Evolutionary conservation across 139 green algal genomes (phyloP), one percentile per base, ranked within the genome.

Genomic region (Microglena sp.): DNA sequence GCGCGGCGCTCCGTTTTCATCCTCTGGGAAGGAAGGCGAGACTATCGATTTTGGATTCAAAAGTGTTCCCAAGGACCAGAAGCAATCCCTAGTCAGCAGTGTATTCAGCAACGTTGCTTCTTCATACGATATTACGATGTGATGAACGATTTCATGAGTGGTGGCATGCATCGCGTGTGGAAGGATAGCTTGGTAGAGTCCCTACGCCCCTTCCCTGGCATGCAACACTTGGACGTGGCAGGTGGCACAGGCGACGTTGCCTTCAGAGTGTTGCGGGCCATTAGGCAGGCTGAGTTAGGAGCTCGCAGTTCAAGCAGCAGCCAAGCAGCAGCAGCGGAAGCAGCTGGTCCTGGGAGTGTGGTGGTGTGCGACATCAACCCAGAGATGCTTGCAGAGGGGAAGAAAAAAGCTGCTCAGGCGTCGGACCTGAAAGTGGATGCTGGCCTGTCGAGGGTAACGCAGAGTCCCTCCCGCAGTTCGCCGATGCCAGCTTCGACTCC

Each of bases 91-190:
- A 1, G 90, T 99, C 2, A 77, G 79, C 0, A 67, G 89, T 29
- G 90, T 99, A 4, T 99, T 99, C 68, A 78, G 71, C 58, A 90
- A 63, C 44, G 94, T 99, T 34, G 91, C 94, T 0, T 64, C 68
- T 3, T 88, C 73, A 5, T 99, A 99, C 43, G 94, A 99, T 64
- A 55, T 95, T 99, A 99, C 43, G 94, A 99, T 64, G 57, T 95
- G 2, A 99, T 99, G 94, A 99, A 99, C 60, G 94, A 99, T 76
- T 68, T 97, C 7, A 99, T 99, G 94, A 96, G 88, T 61, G 88
- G 72, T 1, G 93, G 93, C 22, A 35, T 98, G 72, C 94, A 99
- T 70, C 76, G 94, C 1, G 56, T 96, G 26, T 99, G 94, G 94
- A 99, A 99, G 67, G 90, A 96, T 77, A 75, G 78, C 74, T 84